Conservation (phyloP, 2,329 filamentous ascomycete species). For the Annulohypoxylon truncatum region DNA sequence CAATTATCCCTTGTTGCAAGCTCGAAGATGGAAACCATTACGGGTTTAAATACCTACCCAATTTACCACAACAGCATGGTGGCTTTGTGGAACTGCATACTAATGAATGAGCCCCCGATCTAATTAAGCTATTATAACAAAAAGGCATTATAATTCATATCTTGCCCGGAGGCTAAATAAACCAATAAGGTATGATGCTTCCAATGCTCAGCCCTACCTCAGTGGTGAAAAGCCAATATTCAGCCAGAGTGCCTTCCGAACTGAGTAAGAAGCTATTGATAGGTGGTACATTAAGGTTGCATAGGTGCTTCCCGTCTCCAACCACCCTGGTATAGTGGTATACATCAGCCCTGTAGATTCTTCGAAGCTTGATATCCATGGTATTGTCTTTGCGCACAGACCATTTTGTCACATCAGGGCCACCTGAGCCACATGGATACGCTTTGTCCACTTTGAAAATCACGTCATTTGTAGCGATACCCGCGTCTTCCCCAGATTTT, state of each 20-base stretch:
- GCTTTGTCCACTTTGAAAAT: slow-evolving; percentile 43
- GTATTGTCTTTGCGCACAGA: slow-evolving; percentile 15
- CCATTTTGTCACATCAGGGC: neutral
- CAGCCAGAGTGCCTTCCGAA: neutral
- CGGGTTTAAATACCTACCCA: neutral
- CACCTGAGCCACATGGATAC: neutral
- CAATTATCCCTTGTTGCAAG: slow-evolving; percentile 1
- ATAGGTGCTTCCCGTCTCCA: neutral
- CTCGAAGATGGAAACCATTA: neutral
- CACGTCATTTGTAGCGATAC: slow-evolving; percentile 46
- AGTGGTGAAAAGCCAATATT: neutral
- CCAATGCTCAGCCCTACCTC: no score
- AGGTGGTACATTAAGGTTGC: neutral
- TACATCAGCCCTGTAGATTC: slow-evolving; percentile 20
- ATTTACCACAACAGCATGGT: neutral
- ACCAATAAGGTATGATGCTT: no score
- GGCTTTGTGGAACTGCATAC: neutral
- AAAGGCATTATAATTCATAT: no score
- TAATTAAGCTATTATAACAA: no score
- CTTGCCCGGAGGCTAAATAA: no score
- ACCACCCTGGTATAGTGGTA: neutral
- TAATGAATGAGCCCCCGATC: neutral
- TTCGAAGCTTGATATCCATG: neutral
- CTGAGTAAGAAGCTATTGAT: neutral
- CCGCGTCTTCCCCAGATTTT: slow-evolving; percentile 44